phyloP scores from a whole-genome alignment of 2,329 filamentous ascomycete genomes.

The Aspergillus chevalieri region DNA sequence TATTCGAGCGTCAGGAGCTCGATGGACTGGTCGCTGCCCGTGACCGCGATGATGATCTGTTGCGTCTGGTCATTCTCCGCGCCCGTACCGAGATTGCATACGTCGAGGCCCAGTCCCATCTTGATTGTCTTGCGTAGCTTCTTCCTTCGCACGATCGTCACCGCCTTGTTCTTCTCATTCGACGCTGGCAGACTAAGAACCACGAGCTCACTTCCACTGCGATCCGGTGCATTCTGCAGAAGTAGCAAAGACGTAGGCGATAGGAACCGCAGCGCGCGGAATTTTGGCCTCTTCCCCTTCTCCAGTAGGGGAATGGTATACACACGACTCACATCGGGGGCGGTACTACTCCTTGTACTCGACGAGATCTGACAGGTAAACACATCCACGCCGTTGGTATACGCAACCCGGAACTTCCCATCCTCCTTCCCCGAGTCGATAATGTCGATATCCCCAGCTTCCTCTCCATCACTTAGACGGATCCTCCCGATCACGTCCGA shows the following conservation, averaged over 20 bases:
- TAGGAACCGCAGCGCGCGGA: constrained; percentile 53
- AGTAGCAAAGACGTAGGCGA: constrained; percentile 49
- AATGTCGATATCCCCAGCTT: constrained; percentile 46
- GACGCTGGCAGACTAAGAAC: constrained; percentile 36
- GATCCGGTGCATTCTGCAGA: constrained; percentile 50
- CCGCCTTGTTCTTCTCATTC: constrained; percentile 23
- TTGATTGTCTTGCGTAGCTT: constrained; percentile 63
- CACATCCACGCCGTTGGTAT: constrained; percentile 71
- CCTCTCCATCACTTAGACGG: constrained; percentile 44
- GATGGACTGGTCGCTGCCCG: constrained; percentile 72
- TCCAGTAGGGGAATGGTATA: constrained; percentile 38
- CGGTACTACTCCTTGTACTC: constrained; percentile 39
- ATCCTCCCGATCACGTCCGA: constrained; percentile 52
- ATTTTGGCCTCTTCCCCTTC: constrained; percentile 44
- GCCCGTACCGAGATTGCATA: constrained; percentile 59
- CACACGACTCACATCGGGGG: constrained; percentile 28
- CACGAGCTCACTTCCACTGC: constrained; percentile 50
- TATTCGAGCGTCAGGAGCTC: constrained; percentile 73
- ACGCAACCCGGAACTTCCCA: constrained; percentile 62
- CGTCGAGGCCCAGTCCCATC: constrained; percentile 71
- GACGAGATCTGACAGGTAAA: constrained; percentile 58
- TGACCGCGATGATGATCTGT: constrained; percentile 75
- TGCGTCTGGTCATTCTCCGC: constrained; percentile 51
- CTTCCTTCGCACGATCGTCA: constrained; percentile 46
- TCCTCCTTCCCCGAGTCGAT: constrained; percentile 18